A percentile compares a stretch with the other conserved stretches of the same genome.
These are phyloP conservation scores for Moesziomyces sp. DNA, from an alignment of 1,284 basidiomycete species.

Conservation along the genomic window DNA sequence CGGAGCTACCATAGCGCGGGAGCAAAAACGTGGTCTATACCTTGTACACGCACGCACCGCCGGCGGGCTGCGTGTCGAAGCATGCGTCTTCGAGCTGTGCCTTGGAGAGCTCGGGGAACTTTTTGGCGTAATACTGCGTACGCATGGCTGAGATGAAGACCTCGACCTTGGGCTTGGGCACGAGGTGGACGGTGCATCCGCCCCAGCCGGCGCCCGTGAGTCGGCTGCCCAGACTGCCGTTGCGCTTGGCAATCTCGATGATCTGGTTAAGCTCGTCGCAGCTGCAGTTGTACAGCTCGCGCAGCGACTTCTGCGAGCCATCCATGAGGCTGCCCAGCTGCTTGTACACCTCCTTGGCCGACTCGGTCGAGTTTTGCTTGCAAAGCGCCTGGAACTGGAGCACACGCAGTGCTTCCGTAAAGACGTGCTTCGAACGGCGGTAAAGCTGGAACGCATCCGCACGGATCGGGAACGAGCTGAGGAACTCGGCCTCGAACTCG, in stretches of 20 bases:
- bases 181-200: slow-evolving; percentile 63
- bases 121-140: slow-evolving; percentile 47
- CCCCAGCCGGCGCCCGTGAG: slow-evolving; percentile 67
- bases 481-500: slow-evolving; percentile 60
- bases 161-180: slow-evolving; percentile 54
- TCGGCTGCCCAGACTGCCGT: slow-evolving; percentile 60
- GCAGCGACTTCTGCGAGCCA: slow-evolving; percentile 56
- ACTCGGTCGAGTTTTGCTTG: slow-evolving; percentile 11
- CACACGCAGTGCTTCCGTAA: slow-evolving; percentile 61
- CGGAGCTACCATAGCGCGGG: no score
- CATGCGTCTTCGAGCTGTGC: slow-evolving; percentile 53
- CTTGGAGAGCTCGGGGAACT: slow-evolving; percentile 46
- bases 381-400: slow-evolving; percentile 55
- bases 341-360: slow-evolving; percentile 34
- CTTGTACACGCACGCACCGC: slow-evolving; percentile 62
- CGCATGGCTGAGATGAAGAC: slow-evolving; percentile 51
- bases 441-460: slow-evolving; percentile 57
- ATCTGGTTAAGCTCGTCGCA: slow-evolving; percentile 61
- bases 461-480: slow-evolving; percentile 59
- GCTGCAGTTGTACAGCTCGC: slow-evolving; percentile 58
- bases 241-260: slow-evolving; percentile 54
- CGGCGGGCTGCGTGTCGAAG: slow-evolving; percentile 62
- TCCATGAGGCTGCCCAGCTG: slow-evolving; percentile 61
- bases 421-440: slow-evolving; percentile 60
- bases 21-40: slow-evolving; percentile 2